phyloP scores from a whole-genome alignment of 148 eudicot species.

The Vaccinium vitisidaea region DNA sequence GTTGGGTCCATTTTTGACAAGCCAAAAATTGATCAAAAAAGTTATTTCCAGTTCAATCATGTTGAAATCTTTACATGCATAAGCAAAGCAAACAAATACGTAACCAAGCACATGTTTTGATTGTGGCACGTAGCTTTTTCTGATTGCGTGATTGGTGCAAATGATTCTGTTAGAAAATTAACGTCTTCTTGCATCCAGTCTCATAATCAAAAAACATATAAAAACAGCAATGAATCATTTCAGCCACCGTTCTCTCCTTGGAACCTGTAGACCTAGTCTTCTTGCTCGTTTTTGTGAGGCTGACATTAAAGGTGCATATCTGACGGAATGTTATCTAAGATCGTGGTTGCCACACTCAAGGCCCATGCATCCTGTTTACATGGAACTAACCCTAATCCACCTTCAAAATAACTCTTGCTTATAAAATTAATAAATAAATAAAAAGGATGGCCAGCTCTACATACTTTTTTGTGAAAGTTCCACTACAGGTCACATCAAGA shows the following conservation, averaged over 20 bases:
- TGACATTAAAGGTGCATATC: neutral
- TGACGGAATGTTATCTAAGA: neutral
- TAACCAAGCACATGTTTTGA: neutral
- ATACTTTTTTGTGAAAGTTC: neutral
- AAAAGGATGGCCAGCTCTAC: neutral
- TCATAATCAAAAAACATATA: neutral
- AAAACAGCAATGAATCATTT: neutral
- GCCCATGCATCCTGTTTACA: neutral
- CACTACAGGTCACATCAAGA: neutral
- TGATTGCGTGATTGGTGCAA: neutral
- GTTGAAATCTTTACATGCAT: neutral
- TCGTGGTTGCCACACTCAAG: neutral
- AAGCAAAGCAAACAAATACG: neutral
- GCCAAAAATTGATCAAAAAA: neutral
- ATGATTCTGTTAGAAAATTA: neutral
- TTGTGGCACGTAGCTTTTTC: neutral
- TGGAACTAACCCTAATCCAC: neutral
- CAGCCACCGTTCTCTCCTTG: neutral
- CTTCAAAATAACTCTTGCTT: conserved; percentile 2
- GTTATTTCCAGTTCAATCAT: neutral
- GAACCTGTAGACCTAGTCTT: neutral
- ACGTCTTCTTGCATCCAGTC: neutral
- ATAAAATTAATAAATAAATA: no score
- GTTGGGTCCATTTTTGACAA: neutral
- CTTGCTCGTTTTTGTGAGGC: neutral